Base-by-base conservation (phyloP, 1,139 yeast genomes). In the Debaryomyces nepalensis region DNA sequence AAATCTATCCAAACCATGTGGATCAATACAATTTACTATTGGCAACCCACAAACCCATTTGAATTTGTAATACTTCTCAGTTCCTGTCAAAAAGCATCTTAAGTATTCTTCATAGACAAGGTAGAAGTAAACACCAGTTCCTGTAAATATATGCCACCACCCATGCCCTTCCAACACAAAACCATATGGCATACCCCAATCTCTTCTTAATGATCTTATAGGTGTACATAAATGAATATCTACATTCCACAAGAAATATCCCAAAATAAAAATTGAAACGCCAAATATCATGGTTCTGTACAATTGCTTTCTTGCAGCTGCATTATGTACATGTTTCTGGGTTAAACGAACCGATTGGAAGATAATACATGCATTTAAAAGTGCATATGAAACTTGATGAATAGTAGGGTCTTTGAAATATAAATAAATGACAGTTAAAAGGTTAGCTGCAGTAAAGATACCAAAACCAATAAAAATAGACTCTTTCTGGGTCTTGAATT, bases 61-160 rank as follows among this genome's bases (percentile, higher is more conserved):
- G 53, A 81, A 76, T 40, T 63, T 59, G 58, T 75, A 88, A 40
- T 75, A 75, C 15, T 71, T 58, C 32, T 78, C 75, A 11, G 71
- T 70, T 12, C 81, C 81, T 34, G 74, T 73, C 48, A 84, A 71
- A 58, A 79, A 79, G 34, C 81, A 68, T 51, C 95, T 77, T 54
- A 87, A 68, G 57, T 84, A 86, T 61, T 87, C 89, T 56, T 76
- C 81, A 61, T 87, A 88, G 11, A 88, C 88, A 47, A 77, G 65
- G 47, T 70, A 73, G 53, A 59, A 72, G 53, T 75, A 76, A 9
- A 75, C 72, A 2, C 96, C 96, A 9, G 82, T 70, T 2, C 95
- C 95, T 0, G 96, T 88, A 49, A 88, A 75, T 23, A 88, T 69
- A 60, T 93, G 99, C 99, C 99, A 93, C 98, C 98, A 93, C 12